Conservation (phyloP, 2,329 filamentous ascomycete species). For the Claviceps paspali region DNA sequence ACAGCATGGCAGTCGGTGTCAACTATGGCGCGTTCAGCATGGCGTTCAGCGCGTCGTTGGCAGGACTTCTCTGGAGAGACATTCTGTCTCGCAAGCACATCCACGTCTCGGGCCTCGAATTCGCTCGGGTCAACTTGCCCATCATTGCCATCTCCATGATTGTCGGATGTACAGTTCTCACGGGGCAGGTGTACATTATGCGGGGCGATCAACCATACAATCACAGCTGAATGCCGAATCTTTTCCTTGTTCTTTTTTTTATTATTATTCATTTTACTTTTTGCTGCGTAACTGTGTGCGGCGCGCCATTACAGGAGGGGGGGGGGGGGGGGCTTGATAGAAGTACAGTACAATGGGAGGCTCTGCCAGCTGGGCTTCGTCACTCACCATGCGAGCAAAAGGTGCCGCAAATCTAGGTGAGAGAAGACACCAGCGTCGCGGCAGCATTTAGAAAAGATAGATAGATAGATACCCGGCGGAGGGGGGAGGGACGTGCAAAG, state of each 20-base stretch:
- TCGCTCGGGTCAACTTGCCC: slow-evolving; percentile 52
- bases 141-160: slow-evolving; percentile 57
- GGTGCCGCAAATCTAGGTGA: no score
- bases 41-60: slow-evolving; percentile 56
- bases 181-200: slow-evolving; percentile 47
- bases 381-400: no score
- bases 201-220: slow-evolving; percentile 7
- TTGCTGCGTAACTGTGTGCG: no score
- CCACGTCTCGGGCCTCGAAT: slow-evolving; percentile 45
- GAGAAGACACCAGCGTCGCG: no score
- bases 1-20: slow-evolving; percentile 59
- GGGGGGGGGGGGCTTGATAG: no score
- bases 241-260: not conserved
- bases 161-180: slow-evolving; percentile 44
- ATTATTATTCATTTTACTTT: no score
- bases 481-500: no score
- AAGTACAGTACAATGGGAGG: no score
- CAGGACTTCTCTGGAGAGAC: slow-evolving; percentile 57
- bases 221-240: not conserved
- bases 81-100: slow-evolving; percentile 57
- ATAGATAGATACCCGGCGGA: no score
- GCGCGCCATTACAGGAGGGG: no score
- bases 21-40: slow-evolving; percentile 64
- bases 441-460: no score
- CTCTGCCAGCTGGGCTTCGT: no score